Evolutionary conservation across 805 yeast genomes (phyloP), one percentile per base, ranked within the genome.

Genomic region (Wickerhamiella occidentalis): DNA sequence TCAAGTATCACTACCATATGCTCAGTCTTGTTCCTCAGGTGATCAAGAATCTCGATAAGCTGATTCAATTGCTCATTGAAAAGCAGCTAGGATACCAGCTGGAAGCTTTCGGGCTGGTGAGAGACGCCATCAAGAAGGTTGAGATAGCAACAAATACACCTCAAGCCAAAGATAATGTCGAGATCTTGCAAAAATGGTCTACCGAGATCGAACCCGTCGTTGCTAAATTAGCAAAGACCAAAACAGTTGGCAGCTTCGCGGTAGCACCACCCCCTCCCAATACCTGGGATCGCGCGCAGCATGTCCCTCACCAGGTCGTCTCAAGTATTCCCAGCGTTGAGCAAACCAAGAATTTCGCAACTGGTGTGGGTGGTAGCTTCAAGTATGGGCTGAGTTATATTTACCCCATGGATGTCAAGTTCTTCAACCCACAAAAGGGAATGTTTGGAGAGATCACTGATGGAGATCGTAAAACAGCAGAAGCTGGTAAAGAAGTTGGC

Each of bases 391-490:
- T 45, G 17, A 45, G 47, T 28, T 45, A 45, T 19, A 45, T 45
- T n/a, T 45, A 45, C 35, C 47, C 41, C 17, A 25, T 21, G 12
- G 43, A 45, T 8, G 48, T 25, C 37, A 45, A 45, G 37, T 45
- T 45, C 21, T 37, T 37, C 48, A 45, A 45, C 33, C 48, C 48
- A 2, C 23, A 29, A 25, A 45, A 45, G 30, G 48, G 48, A 12
- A 45, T 45, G 35, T 45, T 45, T 28, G 43, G 37, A 12, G 37
- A 36, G 17, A 36, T 35, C 19, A 40, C 23, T 18, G 48, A 45
- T 15, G 13, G 19, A 18, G 48, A 45, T 21, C 25, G 26, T 18
- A 19, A 26, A 25, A 15, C 25, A 8, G 47, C 47, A 9, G 28
- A 25, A 2, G 42, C 22, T 15, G 48, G 48, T n/a, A 45, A 45